Percentiles rank a stretch among this genome's conserved stretches.
Conservation (phyloP, 371 early-diverging fungal genomes). For the Mortierella sp. region DNA sequence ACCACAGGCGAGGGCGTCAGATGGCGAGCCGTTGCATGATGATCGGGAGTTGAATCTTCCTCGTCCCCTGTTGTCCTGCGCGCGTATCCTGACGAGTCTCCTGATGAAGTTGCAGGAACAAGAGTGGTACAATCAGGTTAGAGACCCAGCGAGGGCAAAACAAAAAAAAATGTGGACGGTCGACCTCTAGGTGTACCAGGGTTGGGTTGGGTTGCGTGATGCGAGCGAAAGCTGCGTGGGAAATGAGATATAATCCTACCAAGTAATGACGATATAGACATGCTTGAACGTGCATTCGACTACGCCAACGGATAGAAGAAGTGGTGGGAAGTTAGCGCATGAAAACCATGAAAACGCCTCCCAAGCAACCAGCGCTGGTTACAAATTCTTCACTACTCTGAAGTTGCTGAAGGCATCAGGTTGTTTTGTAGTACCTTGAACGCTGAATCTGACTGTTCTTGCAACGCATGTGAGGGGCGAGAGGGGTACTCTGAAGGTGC, state of each 20-base stretch:
- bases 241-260: constrained; percentile 28
- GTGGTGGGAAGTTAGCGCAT: background rate
- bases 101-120: constrained; percentile 17
- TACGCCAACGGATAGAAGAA: background rate
- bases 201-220: background rate
- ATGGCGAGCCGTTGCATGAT: constrained; percentile 19
- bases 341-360: background rate
- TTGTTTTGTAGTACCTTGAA: background rate
- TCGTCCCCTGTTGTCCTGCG: constrained; percentile 11
- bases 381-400: background rate
- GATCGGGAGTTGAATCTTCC: constrained; percentile 19
- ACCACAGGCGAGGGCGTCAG: constrained; percentile 8
- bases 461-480: background rate
- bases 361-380: too few species aligned
- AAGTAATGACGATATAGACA: constrained; percentile 53
- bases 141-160: background rate
- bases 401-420: background rate
- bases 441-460: background rate
- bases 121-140: constrained; percentile 2
- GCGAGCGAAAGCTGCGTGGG: background rate
- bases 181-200: background rate
- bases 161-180: background rate
- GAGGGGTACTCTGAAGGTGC: background rate
- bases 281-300: constrained; percentile 24
- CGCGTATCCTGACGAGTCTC: constrained; percentile 22